Evolutionary conservation across 2,329 filamentous ascomycete genomes (phyloP), one percentile per base, ranked within the genome.

Genomic region (Ophiostoma himal-ulmi): DNA sequence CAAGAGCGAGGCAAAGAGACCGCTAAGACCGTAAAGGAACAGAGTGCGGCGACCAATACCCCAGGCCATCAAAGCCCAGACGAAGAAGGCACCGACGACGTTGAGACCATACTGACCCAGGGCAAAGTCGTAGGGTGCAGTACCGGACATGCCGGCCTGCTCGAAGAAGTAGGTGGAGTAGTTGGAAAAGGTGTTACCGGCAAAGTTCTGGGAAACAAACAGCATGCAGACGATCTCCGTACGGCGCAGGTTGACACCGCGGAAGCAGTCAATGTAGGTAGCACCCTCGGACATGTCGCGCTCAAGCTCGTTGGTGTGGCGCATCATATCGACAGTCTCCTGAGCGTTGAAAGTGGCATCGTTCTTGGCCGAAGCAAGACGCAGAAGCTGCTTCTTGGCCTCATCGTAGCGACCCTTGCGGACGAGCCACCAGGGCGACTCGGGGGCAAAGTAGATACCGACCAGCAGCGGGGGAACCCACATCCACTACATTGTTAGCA

Each of bases 301-400:
- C 76, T 89, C 86, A 2, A 87, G 78, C 70, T 83, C 80, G 72
- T 88, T 85, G 0, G 87, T 89, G 74, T 88, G 83, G 30, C 83
- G 78, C 75, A 89, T 88, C n/a, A 82, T 82, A 70, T 83, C 80
- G 34, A 82, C 77, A 5, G 83, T 78, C 57, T 76, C 75, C n/a
- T 74, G 75, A 3, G 71, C 70, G 26, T 75, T 67, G 26, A 72
- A 72, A 14, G 67, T 30, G 75, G 52, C 69, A 20, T 52, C 39
- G 2, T 17, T 39, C 17, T 67, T 57, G 48, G 64, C 37, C 14
- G 77, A 75, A 5, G 80, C 82, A 69, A 89, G 75, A 36, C 79
- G 75, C 1, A 77, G 76, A 69, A 84, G 75, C 2, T 80, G 77
- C 13, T 73, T 72, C 65, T 80, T 78, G 0, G 83, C 83, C 37